These are phyloP conservation scores for Herpetomonas samuelpessoai DNA, from an alignment of 208 protist genomes.

Conservation along the genomic window DNA sequence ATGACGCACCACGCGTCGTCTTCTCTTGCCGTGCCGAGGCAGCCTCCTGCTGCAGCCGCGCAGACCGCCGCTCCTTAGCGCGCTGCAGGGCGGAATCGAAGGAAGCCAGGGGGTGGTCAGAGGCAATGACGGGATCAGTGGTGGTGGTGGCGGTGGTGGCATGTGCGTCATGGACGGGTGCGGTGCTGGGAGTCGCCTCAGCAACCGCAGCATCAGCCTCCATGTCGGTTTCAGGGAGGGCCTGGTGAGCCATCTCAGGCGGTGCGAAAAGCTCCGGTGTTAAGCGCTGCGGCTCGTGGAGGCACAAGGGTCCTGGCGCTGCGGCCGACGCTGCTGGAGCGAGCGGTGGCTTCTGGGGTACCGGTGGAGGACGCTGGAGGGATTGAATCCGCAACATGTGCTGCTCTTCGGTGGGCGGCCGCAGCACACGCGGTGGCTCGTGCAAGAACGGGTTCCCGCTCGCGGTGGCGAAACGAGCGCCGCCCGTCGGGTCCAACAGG, in stretches of 20 bases:
- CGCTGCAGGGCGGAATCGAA: background rate
- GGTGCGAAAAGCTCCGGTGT: background rate
- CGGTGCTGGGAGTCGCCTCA: background rate
- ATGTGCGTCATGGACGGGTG: background rate
- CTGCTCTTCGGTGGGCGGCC: constrained; percentile 31
- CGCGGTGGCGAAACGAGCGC: background rate
- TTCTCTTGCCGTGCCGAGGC: too few relatives aligned
- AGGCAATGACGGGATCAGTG: background rate
- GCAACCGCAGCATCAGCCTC: too few relatives aligned
- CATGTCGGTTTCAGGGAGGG: too few relatives aligned
- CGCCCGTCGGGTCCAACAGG: constrained; percentile 1
- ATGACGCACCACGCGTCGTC: too few relatives aligned
- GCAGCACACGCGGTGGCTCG: constrained; percentile 25
- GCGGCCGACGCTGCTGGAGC: background rate
- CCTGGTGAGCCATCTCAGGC: too few relatives aligned
- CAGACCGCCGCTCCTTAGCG: background rate
- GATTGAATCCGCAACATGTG: constrained; percentile 42
- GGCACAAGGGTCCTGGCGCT: too few relatives aligned
- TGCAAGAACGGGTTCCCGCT: constrained; percentile 14
- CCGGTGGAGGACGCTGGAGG: constrained; percentile 12
- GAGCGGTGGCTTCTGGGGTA: too few relatives aligned
- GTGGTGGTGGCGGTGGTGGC: background rate
- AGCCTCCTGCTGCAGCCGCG: background rate
- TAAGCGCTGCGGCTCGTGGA: background rate
- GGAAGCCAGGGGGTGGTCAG: too few relatives aligned